Evolutionary conservation across 345 rosid genomes (phyloP), one percentile per base, ranked within the genome.

Genomic region (Citrus maxima): DNA sequence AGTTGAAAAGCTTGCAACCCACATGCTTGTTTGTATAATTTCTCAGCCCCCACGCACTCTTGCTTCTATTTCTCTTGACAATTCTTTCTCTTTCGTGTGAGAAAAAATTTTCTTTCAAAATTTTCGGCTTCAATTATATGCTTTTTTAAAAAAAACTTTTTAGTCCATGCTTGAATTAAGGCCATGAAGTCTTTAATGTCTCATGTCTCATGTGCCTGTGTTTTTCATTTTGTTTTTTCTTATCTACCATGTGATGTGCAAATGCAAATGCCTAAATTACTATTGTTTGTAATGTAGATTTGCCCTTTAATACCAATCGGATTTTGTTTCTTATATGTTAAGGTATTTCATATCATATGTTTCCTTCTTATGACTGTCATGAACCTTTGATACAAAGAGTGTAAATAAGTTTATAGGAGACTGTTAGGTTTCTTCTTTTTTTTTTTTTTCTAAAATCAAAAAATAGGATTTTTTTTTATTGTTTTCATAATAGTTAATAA

Each of bases 381-480:
- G 49, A 10, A 42, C 14, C 49, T 42, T 10, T 0, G 2, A 37
- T 6, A 37, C 1, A 37, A 0, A 37, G 38, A 0, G 9, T 37
- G 38, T 7, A 10, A 12, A 42, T 42, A 10, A 42, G 4, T 42
- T 42, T 42, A 42, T 1, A 42, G 16, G 16, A 42, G 16, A 12
- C 1, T 3, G 0, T 42, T 10, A 12, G 13, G 2, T 40, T 40
- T 28, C 30, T 28, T 28, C 28, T 28, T 10, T 10, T 10, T 0
- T 42, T 40, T 7, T 37, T 6, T 37, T 37, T 35, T 2, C 10
- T 42, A 12, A 42, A 42, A 42, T 12, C 0, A 42, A 42, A 12
- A 3, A 0, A 12, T 12, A 42, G 1, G 0, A 42, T 4, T 42
- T 10, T 10, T 0, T 0, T 42, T 42, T 12, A 42, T 0, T 42